phyloP scores from a whole-genome alignment of 257 asterid species.

The Salvia rosmarinus region DNA sequence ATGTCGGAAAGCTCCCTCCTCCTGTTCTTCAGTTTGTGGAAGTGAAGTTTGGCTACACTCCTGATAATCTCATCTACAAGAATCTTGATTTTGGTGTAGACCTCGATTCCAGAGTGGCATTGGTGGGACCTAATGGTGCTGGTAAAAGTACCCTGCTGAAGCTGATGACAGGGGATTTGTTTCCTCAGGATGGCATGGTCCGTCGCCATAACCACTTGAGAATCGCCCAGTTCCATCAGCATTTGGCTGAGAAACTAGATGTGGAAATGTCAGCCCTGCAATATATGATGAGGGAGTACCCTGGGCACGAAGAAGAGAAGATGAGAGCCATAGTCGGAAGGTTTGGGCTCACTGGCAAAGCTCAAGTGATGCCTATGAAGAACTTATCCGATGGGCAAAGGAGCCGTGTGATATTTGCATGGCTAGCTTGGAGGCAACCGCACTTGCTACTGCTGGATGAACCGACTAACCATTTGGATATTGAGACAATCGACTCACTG shows the following conservation, averaged over 20 bases:
- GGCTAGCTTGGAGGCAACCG: slow-evolving; percentile 95
- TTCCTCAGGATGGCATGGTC: slow-evolving; percentile 93
- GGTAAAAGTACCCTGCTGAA: slow-evolving; percentile 95
- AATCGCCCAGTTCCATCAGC: slow-evolving; percentile 95
- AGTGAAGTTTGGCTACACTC: slow-evolving; percentile 86
- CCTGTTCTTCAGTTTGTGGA: slow-evolving; percentile 96
- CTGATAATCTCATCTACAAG: slow-evolving; percentile 88
- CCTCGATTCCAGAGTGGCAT: slow-evolving; percentile 90
- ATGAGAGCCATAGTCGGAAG: slow-evolving; percentile 91
- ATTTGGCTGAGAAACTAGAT: slow-evolving; percentile 87
- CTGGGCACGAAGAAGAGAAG: slow-evolving; percentile 87
- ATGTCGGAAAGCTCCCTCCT: slow-evolving; percentile 97
- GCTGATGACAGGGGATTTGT: slow-evolving; percentile 93
- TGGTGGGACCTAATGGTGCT: slow-evolving; percentile 99
- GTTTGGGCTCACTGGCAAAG: slow-evolving; percentile 90
- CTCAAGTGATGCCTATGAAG: slow-evolving; percentile 95
- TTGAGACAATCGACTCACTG: slow-evolving; percentile 91
- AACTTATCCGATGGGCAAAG: slow-evolving; percentile 92
- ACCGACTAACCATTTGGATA: slow-evolving; percentile 96
- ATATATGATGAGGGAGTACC: slow-evolving; percentile 83
- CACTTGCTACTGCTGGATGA: slow-evolving; percentile 88
- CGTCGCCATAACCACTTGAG: slow-evolving; percentile 90
- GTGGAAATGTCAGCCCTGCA: slow-evolving; percentile 74
- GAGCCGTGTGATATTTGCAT: slow-evolving; percentile 88
- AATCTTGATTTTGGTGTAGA: slow-evolving; percentile 91